Evolutionary conservation across 768 basidiomycete species (phyloP).

Genomic region (Coprinellus aureogranulatus): DNA sequence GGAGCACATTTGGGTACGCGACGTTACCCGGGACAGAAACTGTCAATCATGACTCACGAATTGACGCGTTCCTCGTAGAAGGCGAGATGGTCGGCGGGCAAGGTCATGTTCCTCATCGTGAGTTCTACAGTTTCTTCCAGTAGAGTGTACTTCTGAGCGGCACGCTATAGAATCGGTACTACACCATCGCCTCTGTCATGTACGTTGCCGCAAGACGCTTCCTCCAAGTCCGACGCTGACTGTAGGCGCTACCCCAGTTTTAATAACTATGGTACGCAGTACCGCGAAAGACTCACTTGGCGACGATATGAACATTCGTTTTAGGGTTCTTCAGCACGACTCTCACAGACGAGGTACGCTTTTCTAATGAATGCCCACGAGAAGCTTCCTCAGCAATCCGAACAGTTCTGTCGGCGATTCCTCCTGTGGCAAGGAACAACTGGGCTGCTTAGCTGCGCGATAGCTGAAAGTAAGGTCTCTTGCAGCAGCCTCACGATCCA

Average conservation of each 20-base stretch:
- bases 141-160: background rate
- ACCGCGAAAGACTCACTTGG: no score
- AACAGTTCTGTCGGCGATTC: constrained; percentile 32
- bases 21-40: background rate
- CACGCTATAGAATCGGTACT: constrained; percentile 53
- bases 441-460: constrained; percentile 49
- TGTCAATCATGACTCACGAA: background rate
- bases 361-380: no score
- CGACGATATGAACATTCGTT: background rate
- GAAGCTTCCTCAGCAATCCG: no score
- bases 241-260: constrained; percentile 12
- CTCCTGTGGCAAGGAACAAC: constrained; percentile 64
- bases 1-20: constrained; percentile 52
- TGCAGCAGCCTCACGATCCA: background rate
- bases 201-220: constrained; percentile 26
- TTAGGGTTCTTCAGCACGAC: constrained; percentile 36
- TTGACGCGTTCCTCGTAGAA: constrained; percentile 28
- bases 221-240: background rate
- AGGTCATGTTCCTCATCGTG: constrained; percentile 53
- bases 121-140: constrained; percentile 12
- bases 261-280: constrained; percentile 46
- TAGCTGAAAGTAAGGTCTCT: constrained; percentile 47
- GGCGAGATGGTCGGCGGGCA: constrained; percentile 54
- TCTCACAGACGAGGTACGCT: constrained; percentile 38
- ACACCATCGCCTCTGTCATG: constrained; percentile 48